Evolutionary conservation across 208 protist genomes (phyloP).

Genomic region (Wallacemonas sp.): DNA sequence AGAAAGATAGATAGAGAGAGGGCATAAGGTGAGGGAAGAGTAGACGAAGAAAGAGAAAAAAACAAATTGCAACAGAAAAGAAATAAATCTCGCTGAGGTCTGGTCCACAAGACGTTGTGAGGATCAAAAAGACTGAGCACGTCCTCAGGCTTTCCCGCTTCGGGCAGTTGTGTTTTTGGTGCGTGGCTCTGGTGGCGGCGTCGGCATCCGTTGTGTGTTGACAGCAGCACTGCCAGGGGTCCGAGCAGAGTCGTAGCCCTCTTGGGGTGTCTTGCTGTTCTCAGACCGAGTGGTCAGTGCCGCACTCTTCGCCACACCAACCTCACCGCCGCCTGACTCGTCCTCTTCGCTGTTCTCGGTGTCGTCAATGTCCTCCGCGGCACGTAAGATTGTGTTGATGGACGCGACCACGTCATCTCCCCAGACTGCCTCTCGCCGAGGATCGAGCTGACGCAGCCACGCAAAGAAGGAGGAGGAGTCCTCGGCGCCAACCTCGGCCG

Average conservation of each 20-base stretch:
- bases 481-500: neutral
- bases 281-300: neutral
- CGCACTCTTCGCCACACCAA: no score
- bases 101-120: no score
- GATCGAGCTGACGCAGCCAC: constrained; percentile 6
- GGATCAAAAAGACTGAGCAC: no score
- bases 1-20: no score
- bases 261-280: no score
- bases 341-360: neutral
- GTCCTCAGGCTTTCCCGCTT: no score
- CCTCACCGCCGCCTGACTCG: neutral
- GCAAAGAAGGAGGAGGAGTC: constrained; percentile 13
- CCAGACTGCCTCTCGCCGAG: constrained; percentile 18
- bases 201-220: neutral
- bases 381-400: constrained; percentile 10
- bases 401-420: constrained; percentile 2
- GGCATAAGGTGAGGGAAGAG: no score
- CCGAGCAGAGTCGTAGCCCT: no score
- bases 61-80: no score
- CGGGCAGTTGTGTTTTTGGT: neutral
- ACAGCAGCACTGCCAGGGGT: neutral
- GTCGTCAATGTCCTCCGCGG: neutral
- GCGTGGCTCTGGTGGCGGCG: constrained; percentile 4
- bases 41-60: no score
- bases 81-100: no score